Evolutionary conservation across 2,329 filamentous ascomycete species (phyloP).

Genomic region (Cytospora chrysosperma): DNA sequence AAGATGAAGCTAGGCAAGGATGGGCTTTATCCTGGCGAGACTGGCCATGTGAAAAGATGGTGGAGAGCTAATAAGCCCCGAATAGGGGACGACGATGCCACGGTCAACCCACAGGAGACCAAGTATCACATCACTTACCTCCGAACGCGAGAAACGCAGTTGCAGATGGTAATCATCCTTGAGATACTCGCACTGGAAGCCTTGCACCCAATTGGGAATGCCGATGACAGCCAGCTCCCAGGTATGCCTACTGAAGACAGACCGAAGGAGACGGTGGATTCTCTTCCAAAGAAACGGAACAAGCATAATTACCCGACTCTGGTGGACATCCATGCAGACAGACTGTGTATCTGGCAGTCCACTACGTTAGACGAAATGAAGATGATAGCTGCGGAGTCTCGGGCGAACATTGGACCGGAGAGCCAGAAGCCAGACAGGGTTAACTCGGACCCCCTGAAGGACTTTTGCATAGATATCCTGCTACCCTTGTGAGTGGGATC

Average conservation of each 20-base stretch:
- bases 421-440: constrained; percentile 40
- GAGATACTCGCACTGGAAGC: constrained; percentile 72
- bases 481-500: constrained; percentile 65
- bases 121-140: constrained; percentile 65
- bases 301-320: constrained; percentile 64
- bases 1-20: constrained; percentile 67
- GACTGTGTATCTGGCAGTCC: constrained; percentile 81
- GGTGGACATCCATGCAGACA: constrained; percentile 73
- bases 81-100: constrained; percentile 45
- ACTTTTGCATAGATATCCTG: constrained; percentile 79
- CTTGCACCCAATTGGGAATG: constrained; percentile 41
- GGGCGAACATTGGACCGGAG: constrained; percentile 36
- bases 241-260: constrained; percentile 38
- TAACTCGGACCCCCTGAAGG: constrained; percentile 63
- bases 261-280: constrained; percentile 35
- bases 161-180: constrained; percentile 77
- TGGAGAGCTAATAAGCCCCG: constrained; percentile 61
- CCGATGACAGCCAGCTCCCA: constrained; percentile 48
- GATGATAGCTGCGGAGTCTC: constrained; percentile 47
- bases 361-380: constrained; percentile 61
- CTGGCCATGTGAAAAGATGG: constrained; percentile 65
- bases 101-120: constrained; percentile 50
- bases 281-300: constrained; percentile 52
- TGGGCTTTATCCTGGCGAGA: constrained; percentile 67
- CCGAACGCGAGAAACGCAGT: constrained; percentile 72